Evolutionary conservation across 371 early-diverging fungal genomes (phyloP).

Genomic region (Mucor mucedo): DNA sequence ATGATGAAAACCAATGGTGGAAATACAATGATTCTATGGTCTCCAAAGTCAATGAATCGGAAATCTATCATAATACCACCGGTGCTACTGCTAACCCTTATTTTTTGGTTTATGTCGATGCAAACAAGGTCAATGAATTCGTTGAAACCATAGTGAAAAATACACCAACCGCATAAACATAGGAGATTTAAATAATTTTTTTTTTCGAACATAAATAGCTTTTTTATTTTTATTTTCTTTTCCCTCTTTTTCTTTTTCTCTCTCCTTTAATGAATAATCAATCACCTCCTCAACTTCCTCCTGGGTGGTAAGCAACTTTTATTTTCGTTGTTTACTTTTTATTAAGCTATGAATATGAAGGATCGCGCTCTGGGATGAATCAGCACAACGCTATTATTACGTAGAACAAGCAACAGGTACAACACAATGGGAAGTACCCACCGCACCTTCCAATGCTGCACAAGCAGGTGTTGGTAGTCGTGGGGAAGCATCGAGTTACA

Average conservation of each 20-base stretch:
- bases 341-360: constrained; percentile 11
- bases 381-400: constrained; percentile 43
- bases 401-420: constrained; percentile 40
- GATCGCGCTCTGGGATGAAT: constrained; percentile 48
- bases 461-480: constrained; percentile 1
- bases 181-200: not conserved
- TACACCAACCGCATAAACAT: not conserved
- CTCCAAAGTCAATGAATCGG: constrained; percentile 59
- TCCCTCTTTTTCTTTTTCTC: constrained; percentile 4
- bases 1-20: constrained; percentile 71
- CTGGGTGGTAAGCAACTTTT: constrained; percentile 29
- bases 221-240: constrained; percentile 2
- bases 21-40: constrained; percentile 84
- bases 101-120: constrained; percentile 65
- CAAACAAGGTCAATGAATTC: constrained; percentile 27
- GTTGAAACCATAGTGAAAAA: constrained; percentile 36
- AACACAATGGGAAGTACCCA: constrained; percentile 51
- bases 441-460: constrained; percentile 6
- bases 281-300: constrained; percentile 30
- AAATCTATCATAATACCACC: constrained; percentile 60
- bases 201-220: not conserved
- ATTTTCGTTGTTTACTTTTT: not conserved
- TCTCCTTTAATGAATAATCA: constrained; percentile 18
- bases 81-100: constrained; percentile 71
- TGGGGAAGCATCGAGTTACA: constrained; percentile 38